Evolutionary conservation across 208 protist species (phyloP).

Genomic region (Leishmania martiniquensis): DNA sequence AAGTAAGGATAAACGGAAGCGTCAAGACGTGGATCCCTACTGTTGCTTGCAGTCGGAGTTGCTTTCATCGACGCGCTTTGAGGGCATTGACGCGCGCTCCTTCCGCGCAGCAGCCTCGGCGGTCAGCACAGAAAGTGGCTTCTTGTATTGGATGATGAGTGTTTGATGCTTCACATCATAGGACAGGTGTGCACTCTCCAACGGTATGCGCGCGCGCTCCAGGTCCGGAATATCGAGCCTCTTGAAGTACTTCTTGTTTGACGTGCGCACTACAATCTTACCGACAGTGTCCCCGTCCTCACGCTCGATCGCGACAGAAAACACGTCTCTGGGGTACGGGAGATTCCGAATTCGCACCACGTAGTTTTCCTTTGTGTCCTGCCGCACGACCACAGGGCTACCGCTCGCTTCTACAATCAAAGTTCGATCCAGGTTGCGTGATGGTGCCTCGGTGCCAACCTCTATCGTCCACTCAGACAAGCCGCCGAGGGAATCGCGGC

Average conservation of each 20-base stretch:
- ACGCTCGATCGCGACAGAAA: constrained; percentile 81
- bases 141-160: constrained; percentile 93
- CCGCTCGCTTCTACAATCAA: constrained; percentile 76
- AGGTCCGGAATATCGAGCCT: constrained; percentile 88
- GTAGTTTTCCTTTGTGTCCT: constrained; percentile 85
- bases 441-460: constrained; percentile 74
- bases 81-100: constrained; percentile 70
- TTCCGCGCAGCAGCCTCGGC: constrained; percentile 79
- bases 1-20: background rate
- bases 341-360: constrained; percentile 94
- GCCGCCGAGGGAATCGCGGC: constrained; percentile 73
- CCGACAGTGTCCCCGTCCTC: constrained; percentile 44
- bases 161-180: constrained; percentile 93
- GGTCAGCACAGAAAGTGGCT: constrained; percentile 77
- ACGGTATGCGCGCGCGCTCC: constrained; percentile 50
- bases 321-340: constrained; percentile 88
- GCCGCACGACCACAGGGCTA: constrained; percentile 82
- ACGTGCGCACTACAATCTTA: constrained; percentile 93
- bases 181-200: constrained; percentile 66
- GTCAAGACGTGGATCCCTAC: constrained; percentile 25
- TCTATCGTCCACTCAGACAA: constrained; percentile 88
- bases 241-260: constrained; percentile 97
- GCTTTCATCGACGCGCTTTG: constrained; percentile 65
- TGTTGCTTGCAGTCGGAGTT: constrained; percentile 67
- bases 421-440: constrained; percentile 63